These are phyloP conservation scores for Emydomyces testavorans DNA, from an alignment of 2,329 filamentous ascomycete genomes.

Conservation along the genomic window DNA sequence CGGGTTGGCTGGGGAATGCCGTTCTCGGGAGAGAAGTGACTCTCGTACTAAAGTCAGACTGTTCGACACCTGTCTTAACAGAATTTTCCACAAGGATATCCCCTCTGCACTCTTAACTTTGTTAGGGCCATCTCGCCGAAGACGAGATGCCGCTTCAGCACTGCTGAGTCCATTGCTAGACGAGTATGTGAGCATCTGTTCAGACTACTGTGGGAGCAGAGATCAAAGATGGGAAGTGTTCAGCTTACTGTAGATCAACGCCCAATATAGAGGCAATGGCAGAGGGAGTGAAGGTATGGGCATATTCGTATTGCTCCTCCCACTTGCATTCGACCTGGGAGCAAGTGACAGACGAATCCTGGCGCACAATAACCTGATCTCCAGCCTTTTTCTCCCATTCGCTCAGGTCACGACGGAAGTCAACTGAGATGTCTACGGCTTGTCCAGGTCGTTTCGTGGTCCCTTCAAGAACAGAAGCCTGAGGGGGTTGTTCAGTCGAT, in stretches of 20 bases:
- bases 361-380: constrained; percentile 1
- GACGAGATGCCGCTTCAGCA: constrained; percentile 53
- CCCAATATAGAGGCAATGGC: constrained; percentile 18
- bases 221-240: too few relatives aligned
- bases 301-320: constrained; percentile 17
- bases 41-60: constrained; percentile 54
- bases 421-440: constrained; percentile 18
- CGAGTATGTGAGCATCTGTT: neutral
- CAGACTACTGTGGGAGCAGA: too few relatives aligned
- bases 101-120: constrained; percentile 59
- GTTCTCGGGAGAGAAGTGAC: constrained; percentile 11
- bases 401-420: constrained; percentile 8
- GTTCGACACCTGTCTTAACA: constrained; percentile 66
- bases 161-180: constrained; percentile 49
- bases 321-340: constrained; percentile 10
- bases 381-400: constrained; percentile 17
- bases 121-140: constrained; percentile 57
- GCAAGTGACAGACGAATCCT: constrained; percentile 8
- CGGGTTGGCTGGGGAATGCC: constrained; percentile 15
- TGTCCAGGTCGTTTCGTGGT: constrained; percentile 16
- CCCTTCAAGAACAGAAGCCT: constrained; percentile 24
- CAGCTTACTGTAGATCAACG: constrained; percentile 20
- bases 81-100: constrained; percentile 61
- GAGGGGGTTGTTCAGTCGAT: constrained; percentile 33
- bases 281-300: constrained; percentile 20